Percentiles rank a stretch among this genome's conserved stretches.
phyloP scores from a whole-genome alignment of 2,329 filamentous ascomycete genomes.

The Teratosphaeriaceae sp. region DNA sequence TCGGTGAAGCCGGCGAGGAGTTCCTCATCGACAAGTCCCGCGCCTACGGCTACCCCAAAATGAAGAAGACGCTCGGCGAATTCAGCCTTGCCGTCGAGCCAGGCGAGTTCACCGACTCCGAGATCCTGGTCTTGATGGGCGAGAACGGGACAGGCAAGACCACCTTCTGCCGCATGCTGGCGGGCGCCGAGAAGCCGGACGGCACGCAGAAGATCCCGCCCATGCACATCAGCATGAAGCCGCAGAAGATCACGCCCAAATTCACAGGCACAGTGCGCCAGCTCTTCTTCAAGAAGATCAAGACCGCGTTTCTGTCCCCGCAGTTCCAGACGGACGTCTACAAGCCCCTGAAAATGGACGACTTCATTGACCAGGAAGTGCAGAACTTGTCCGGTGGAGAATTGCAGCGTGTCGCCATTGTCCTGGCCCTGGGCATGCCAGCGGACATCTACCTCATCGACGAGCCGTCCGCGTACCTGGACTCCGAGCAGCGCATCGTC shows the following conservation, averaged over 20 bases:
- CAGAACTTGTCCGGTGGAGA: conserved; percentile 99
- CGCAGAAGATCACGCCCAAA: conserved; percentile 98
- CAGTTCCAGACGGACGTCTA: conserved; percentile 99
- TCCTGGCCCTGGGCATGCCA: conserved; percentile 88
- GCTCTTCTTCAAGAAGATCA: conserved; percentile 99
- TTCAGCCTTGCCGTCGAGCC: conserved; percentile 78
- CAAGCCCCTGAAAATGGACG: conserved; percentile 97
- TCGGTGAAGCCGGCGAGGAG: conserved; percentile 83
- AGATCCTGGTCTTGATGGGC: conserved; percentile 99
- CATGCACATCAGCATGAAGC: conserved; percentile 99
- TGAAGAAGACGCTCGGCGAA: conserved; percentile 86
- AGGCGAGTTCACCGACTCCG: conserved; percentile 91
- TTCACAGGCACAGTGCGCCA: conserved; percentile 95
- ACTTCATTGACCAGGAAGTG: conserved; percentile 99
- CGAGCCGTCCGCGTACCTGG: conserved; percentile 93
- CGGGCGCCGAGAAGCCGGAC: conserved; percentile 89
- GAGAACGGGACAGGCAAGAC: conserved; percentile 99
- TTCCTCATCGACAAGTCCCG: conserved; percentile 77
- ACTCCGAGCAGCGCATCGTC: conserved; percentile 98
- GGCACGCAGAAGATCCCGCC: conserved; percentile 69
- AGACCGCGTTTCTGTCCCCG: conserved; percentile 88
- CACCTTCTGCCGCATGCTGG: conserved; percentile 94
- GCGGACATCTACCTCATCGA: conserved; percentile 99
- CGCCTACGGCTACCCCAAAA: conserved; percentile 78
- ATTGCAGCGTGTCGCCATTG: conserved; percentile 97